Evolutionary conservation across 2,329 filamentous ascomycete genomes (phyloP), one percentile per base, ranked within the genome.

Genomic region (Fragosphaeria purpurea): DNA sequence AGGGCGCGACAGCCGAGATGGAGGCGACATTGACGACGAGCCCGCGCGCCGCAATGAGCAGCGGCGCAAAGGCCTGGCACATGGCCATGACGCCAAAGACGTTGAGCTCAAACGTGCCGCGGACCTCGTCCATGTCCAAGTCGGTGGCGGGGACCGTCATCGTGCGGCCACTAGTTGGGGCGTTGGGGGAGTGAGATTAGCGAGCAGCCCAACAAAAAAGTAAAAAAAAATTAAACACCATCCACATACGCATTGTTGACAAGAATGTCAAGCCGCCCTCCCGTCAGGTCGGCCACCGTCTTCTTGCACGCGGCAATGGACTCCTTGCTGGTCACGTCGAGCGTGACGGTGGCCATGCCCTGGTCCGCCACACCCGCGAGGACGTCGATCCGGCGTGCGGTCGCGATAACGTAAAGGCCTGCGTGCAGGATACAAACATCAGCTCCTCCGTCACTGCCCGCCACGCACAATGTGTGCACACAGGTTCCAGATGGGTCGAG

Each of bases 21-120:
- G 74, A 78, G 6, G 75, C 75, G 51, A 79, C 71, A 62, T 79
- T 79, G 64, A 79, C 61, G 59, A 80, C 70, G 8, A 79, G 66
- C 0, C 77, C 76, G 31, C 66, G 67, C 0, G 74, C 66, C 12
- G 68, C 61, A 46, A 79, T 74, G 31, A 80, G 69, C 42, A 73
- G 68, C 49, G 67, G 65, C 9, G 68, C 62, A 57, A 79, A 79
- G 34, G 69, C 66, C 57, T 75, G 67, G 48, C 70, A 71, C 67
- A 76, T 76, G 59, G 73, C 69, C 74, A 80, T 79, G 56, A 75
- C 70, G 41, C 73, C 73, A 53, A 80, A 77, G 41, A 80, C 74
- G 56, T 80, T 80, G 55, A 74, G 72, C 61, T 79, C 76, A 48
- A 76, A 79, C 2, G 73, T 76, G 53, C 66, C 61, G 52, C 75